Percentiles rank a stretch among this genome's conserved stretches.
These are phyloP conservation scores for Paracoccidioides brasiliensis DNA, from an alignment of 2,329 filamentous ascomycete species.

Conservation along the genomic window DNA sequence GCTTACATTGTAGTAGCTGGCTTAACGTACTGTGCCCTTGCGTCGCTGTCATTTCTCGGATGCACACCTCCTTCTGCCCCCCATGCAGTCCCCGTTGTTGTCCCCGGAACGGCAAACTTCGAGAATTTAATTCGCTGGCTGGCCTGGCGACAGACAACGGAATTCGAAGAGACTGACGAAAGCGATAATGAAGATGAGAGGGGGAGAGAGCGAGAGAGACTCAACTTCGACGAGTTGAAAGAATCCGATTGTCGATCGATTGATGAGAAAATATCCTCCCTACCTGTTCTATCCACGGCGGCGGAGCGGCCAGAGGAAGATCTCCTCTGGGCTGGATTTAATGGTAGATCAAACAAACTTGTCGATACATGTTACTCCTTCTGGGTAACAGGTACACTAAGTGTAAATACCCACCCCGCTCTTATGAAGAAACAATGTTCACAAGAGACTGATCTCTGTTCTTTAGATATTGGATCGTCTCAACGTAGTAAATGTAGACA, in stretches of 20 bases:
- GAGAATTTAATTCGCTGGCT: constrained; percentile 42
- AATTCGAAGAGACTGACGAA: constrained; percentile 34
- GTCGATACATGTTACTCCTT: constrained; percentile 94
- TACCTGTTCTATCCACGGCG: constrained; percentile 17
- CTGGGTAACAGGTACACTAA: constrained; percentile 63
- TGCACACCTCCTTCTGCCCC: constrained; percentile 36
- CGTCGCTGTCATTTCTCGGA: constrained; percentile 62
- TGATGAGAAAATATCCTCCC: constrained; percentile 16
- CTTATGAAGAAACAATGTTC: neutral
- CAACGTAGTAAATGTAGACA: constrained; percentile 44
- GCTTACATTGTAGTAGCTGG: constrained; percentile 45
- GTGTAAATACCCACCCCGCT: constrained; percentile 21
- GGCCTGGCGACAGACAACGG: constrained; percentile 50
- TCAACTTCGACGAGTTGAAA: neutral
- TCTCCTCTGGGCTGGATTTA: constrained; percentile 58
- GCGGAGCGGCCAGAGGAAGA: constrained; percentile 13
- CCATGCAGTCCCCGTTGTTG: constrained; percentile 19
- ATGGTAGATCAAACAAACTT: constrained; percentile 79
- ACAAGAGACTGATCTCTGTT: neutral
- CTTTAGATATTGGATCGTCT: constrained; percentile 44
- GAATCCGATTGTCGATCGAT: neutral
- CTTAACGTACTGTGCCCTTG: constrained; percentile 79
- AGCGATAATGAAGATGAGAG: constrained; percentile 33
- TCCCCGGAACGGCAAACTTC: constrained; percentile 19
- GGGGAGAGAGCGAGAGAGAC: neutral